phyloP scores from a whole-genome alignment of 306 rosid species.

The Quercus variabilis region DNA sequence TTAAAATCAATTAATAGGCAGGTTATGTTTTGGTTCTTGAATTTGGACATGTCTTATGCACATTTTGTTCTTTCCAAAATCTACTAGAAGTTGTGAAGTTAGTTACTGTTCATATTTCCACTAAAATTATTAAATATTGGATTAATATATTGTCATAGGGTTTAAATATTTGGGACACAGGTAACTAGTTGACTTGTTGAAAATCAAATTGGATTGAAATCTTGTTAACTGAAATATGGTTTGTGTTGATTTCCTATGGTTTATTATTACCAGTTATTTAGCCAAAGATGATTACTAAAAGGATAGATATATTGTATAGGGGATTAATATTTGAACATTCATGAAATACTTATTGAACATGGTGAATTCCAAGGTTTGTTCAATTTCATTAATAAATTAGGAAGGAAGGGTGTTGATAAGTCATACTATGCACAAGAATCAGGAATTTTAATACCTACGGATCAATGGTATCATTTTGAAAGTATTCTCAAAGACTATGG shows the following conservation, averaged over 20 bases:
- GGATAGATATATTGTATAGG: too few relatives aligned
- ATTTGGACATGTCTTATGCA: too few relatives aligned
- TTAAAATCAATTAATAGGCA: too few relatives aligned
- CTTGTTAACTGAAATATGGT: background rate
- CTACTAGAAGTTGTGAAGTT: background rate
- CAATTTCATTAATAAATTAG: background rate
- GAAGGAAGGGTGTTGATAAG: too few relatives aligned
- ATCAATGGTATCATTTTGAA: too few relatives aligned
- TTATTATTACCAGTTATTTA: too few relatives aligned
- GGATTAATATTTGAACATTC: too few relatives aligned
- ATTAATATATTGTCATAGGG: background rate
- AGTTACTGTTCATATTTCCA: background rate
- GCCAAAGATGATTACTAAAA: too few relatives aligned
- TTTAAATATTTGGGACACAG: background rate
- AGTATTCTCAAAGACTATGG: too few relatives aligned
- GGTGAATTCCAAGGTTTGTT: background rate
- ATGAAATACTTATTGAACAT: background rate
- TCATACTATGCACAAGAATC: too few relatives aligned
- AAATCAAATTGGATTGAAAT: background rate
- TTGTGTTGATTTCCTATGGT: background rate
- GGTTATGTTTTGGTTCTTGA: too few relatives aligned
- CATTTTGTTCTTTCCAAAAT: background rate
- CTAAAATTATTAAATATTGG: background rate
- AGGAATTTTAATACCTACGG: too few relatives aligned
- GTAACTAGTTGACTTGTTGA: background rate